Base-by-base conservation (phyloP, 768 basidiomycete species). In the Hypsizygus marmoreus region DNA sequence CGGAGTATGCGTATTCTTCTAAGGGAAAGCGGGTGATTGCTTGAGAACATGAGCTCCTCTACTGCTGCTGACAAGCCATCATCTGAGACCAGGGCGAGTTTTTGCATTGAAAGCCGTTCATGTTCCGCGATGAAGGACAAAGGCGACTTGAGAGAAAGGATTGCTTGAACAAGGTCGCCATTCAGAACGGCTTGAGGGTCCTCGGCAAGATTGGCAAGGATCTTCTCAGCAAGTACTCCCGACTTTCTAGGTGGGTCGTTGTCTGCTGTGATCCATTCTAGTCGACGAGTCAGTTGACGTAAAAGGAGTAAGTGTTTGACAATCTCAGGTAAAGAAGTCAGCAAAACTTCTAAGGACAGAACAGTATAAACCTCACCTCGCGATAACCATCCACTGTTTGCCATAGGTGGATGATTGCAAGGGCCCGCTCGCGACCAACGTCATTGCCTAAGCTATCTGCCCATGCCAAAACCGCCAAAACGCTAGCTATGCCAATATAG, bases 401-500 rank as follows among this genome's bases (percentile, higher is more conserved):
- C 85, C 84, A 88, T 17, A 86, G 45, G 4, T 77, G 74, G 41
- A 91, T 47, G 12, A 90, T 71, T 6, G 76, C 79, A 6, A 91
- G 65, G 1, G 79, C 72, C 36, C 82, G 76, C 55, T 87, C 83
- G 9, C 85, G 76, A 56, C 84, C 86, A 10, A 65, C 65, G 45
- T 80, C 75, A 43, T 82, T 77, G 1, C 83, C 84, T 14, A 88
- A 67, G 60, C 86, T 88, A 55, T 91, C 89, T 10, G 88, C 80
- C 85, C 88, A 92, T 3, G 86, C 84, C 57, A 84, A 84, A 25
- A 86, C 84, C 2, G 81, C 81, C 11, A 91, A 65, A 11, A 88
- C 80, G 40, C 75, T 72, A 2, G 82, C 73, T 6, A 90, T 73
- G 1, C 89, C 89, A 36, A 90, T 65, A 50, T 78, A 81, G 0